These are phyloP conservation scores for Gentiana dahurica DNA, from an alignment of 257 asterid species.

Conservation along the genomic window DNA sequence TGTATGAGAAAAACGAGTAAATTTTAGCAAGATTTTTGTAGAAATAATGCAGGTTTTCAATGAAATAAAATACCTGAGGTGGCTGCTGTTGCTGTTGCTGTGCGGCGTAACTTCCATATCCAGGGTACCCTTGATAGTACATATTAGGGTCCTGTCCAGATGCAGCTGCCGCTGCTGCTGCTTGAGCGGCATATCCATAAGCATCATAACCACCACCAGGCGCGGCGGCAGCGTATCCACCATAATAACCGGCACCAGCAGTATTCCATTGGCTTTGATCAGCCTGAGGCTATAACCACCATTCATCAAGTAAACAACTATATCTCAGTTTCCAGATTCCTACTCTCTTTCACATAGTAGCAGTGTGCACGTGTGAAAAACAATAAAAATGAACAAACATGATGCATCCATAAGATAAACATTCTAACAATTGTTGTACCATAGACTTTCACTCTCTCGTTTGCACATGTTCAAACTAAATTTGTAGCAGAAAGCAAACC, in stretches of 20 bases:
- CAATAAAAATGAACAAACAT: no score
- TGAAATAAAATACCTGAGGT: constrained; percentile 1
- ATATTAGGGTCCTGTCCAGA: constrained; percentile 55
- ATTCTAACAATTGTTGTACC: no score
- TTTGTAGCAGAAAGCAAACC: constrained; percentile 19
- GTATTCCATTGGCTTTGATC: constrained; percentile 13
- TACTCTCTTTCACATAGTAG: background rate
- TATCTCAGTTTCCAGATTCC: background rate
- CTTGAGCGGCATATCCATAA: constrained; percentile 66
- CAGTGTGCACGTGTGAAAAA: no score
- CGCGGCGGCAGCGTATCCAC: constrained; percentile 45
- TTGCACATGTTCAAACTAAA: background rate
- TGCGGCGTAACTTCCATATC: constrained; percentile 68
- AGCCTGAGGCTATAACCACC: constrained; percentile 29
- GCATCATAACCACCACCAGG: constrained; percentile 57
- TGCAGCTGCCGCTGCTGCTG: background rate
- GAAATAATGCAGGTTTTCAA: background rate
- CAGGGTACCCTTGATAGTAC: constrained; percentile 79
- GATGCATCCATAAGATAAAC: no score
- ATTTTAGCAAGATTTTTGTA: background rate
- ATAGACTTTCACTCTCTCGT: no score
- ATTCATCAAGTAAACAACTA: background rate
- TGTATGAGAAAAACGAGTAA: background rate
- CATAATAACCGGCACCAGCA: constrained; percentile 51
- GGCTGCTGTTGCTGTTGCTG: constrained; percentile 58